A percentile compares a stretch with the other conserved stretches of the same genome.
Conservation (phyloP, 2,329 filamentous ascomycete genomes). For the Thelonectria olida region DNA sequence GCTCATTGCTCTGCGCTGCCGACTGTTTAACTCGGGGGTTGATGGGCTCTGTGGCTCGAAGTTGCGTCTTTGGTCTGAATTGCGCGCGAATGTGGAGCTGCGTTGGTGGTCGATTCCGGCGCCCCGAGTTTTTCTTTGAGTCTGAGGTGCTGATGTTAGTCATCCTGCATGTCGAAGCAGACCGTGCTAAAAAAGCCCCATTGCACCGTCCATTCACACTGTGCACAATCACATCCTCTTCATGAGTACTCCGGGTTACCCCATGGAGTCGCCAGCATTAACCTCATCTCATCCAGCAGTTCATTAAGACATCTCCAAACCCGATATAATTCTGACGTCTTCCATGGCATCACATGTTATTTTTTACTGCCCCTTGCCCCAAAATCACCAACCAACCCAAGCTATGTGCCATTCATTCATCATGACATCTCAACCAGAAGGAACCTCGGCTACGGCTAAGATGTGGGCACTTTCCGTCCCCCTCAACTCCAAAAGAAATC, state of each 20-base stretch:
- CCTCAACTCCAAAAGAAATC: constrained; percentile 13
- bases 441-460: constrained; percentile 23
- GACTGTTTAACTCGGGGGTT: neutral
- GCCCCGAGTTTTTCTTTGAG: constrained; percentile 25
- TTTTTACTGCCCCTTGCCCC: too few relatives aligned
- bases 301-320: too few relatives aligned
- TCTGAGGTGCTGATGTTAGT: constrained; percentile 26
- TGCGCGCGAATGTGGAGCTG: constrained; percentile 37
- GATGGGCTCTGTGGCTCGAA: neutral
- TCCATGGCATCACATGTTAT: too few relatives aligned
- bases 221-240: neutral
- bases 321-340: too few relatives aligned
- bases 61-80: constrained; percentile 39
- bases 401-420: neutral
- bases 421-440: constrained; percentile 6
- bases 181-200: neutral
- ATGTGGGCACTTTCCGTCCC: neutral
- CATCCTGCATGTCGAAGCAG: neutral
- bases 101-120: constrained; percentile 41
- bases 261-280: too few relatives aligned
- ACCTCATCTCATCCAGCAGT: too few relatives aligned
- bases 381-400: neutral
- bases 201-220: neutral
- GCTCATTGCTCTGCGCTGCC: constrained; percentile 16
- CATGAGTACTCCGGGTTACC: too few relatives aligned